These are phyloP conservation scores for Pseudogymnoascus sp. DNA, from an alignment of 2,329 filamentous ascomycete genomes.

Conservation along the genomic window DNA sequence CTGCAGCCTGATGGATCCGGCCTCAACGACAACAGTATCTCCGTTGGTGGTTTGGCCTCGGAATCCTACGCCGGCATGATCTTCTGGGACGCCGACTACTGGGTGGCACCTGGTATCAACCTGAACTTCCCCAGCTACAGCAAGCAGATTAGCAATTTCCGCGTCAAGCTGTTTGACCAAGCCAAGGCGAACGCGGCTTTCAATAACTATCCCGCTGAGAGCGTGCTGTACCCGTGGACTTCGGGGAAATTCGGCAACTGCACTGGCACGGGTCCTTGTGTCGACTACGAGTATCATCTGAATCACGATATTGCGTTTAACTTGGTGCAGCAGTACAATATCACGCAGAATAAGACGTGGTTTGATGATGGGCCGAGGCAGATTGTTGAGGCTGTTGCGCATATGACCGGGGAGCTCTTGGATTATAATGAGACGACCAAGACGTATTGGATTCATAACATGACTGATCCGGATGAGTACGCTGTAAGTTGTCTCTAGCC, in stretches of 20 bases:
- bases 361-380: slow-evolving; percentile 45
- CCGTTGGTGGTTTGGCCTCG: slow-evolving; percentile 60
- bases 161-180: slow-evolving; percentile 49
- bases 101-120: slow-evolving; percentile 50
- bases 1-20: slow-evolving; percentile 39
- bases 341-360: slow-evolving; percentile 29
- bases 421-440: slow-evolving; percentile 49
- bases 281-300: slow-evolving; percentile 65
- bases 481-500: slow-evolving; percentile 33
- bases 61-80: slow-evolving; percentile 57
- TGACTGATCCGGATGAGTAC: slow-evolving; percentile 55
- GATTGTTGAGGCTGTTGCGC: slow-evolving; percentile 56
- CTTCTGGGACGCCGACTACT: slow-evolving; percentile 34
- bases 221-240: slow-evolving; percentile 62
- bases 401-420: slow-evolving; percentile 53
- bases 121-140: slow-evolving; percentile 54
- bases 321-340: slow-evolving; percentile 27
- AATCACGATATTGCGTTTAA: slow-evolving; percentile 60
- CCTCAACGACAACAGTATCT: slow-evolving; percentile 55
- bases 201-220: slow-evolving; percentile 48
- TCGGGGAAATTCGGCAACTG: slow-evolving; percentile 61
- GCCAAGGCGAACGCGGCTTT: slow-evolving; percentile 54
- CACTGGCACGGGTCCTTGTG: slow-evolving; percentile 54
- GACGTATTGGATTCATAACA: slow-evolving; percentile 47
- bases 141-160: slow-evolving; percentile 57